These are phyloP conservation scores for Neofusicoccum kwambonambiense DNA, from an alignment of 2,329 filamentous ascomycete genomes.

Conservation along the genomic window DNA sequence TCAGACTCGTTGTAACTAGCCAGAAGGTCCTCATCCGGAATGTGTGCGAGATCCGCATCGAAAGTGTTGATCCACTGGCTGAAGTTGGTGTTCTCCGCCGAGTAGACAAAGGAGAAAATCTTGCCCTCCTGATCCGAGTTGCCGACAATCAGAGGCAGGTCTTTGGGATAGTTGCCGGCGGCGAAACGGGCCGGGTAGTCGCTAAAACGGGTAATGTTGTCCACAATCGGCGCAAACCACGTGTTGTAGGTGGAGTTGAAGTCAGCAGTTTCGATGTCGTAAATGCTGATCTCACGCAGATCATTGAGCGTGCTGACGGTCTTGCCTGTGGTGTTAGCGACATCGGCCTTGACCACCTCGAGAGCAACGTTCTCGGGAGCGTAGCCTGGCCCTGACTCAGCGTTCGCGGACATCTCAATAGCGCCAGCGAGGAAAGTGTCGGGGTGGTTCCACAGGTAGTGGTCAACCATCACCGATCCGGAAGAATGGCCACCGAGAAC, in stretches of 20 bases:
- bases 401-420: constrained; percentile 35
- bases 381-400: constrained; percentile 26
- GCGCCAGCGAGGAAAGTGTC: constrained; percentile 28
- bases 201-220: constrained; percentile 19
- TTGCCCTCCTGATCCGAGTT: constrained; percentile 30
- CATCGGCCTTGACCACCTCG: constrained; percentile 14
- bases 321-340: constrained; percentile 13
- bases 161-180: constrained; percentile 26
- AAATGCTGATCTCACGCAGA: constrained; percentile 11
- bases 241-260: constrained; percentile 24
- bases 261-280: constrained; percentile 22
- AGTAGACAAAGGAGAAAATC: constrained; percentile 28
- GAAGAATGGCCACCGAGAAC: constrained; percentile 31
- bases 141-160: constrained; percentile 24
- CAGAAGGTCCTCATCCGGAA: constrained; percentile 35
- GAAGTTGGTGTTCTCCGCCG: constrained; percentile 33
- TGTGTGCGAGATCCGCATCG: constrained; percentile 41
- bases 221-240: constrained; percentile 20
- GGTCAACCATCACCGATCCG: constrained; percentile 23
- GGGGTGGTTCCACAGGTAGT: constrained; percentile 28
- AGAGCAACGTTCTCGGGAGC: constrained; percentile 14
- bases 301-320: constrained; percentile 8
- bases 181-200: constrained; percentile 27
- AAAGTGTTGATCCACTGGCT: constrained; percentile 47
- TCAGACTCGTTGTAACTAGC: constrained; percentile 37